phyloP scores from a whole-genome alignment of 2,329 filamentous ascomycete species.

The Gaeumannomyces sp. region DNA sequence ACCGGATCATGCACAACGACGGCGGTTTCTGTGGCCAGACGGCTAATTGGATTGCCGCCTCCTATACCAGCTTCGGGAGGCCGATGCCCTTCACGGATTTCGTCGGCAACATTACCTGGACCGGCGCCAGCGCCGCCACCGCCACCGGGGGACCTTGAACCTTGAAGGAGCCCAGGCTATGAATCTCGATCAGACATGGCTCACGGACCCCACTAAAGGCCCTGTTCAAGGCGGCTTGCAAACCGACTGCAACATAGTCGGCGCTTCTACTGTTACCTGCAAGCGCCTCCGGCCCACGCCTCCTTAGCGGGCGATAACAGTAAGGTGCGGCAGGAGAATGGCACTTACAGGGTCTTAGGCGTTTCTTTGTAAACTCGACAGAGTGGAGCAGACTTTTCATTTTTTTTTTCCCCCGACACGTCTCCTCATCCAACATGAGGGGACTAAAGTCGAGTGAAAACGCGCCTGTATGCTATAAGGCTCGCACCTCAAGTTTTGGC shows the following conservation, averaged over 20 bases:
- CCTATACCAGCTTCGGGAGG: constrained; percentile 18
- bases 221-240: not conserved
- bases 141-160: constrained; percentile 12
- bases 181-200: not conserved
- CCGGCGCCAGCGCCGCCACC: constrained; percentile 27
- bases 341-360: too few relatives aligned
- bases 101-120: constrained; percentile 17
- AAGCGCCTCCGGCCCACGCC: not conserved
- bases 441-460: too few relatives aligned
- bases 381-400: too few relatives aligned
- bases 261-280: not conserved
- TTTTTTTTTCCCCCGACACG: too few relatives aligned
- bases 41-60: constrained; percentile 24
- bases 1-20: constrained; percentile 35
- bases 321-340: not conserved
- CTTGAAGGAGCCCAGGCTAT: not conserved
- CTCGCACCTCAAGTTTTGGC: too few relatives aligned
- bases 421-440: too few relatives aligned
- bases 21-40: constrained; percentile 18
- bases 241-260: not conserved
- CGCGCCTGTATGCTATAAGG: too few relatives aligned
- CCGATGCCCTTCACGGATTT: constrained; percentile 21
- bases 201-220: not conserved
- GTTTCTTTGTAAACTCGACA: too few relatives aligned
- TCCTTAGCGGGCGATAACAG: not conserved